Percentiles rank a stretch among this genome's conserved stretches.
Conservation (phyloP, 2,329 filamentous ascomycete species). For the Diaporthe aspalathi region DNA sequence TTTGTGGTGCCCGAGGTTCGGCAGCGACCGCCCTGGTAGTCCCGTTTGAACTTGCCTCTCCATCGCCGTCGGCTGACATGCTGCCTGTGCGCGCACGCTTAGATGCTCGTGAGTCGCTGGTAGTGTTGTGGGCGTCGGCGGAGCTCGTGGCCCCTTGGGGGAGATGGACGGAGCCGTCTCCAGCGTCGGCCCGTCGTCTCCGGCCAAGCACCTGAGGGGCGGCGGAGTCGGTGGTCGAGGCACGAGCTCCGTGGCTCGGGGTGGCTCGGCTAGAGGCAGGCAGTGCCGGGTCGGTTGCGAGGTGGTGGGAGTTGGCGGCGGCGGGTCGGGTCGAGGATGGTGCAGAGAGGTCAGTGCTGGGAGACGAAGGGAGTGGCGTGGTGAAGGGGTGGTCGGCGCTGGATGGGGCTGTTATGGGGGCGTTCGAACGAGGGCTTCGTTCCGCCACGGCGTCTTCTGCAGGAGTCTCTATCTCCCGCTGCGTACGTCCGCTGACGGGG, state of each 20-base stretch:
- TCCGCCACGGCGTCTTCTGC: conserved; percentile 78
- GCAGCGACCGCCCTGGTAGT: conserved; percentile 65
- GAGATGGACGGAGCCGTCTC: conserved; percentile 52
- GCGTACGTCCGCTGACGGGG: conserved; percentile 34
- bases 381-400: conserved; percentile 74
- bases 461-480: conserved; percentile 50
- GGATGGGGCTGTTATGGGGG: conserved; percentile 66
- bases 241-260: conserved; percentile 40
- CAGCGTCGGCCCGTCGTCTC: conserved; percentile 61
- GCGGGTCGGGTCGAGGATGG: conserved; percentile 44
- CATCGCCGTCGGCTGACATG: conserved; percentile 73
- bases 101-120: conserved; percentile 52
- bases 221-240: conserved; percentile 40
- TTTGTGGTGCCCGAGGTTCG: conserved; percentile 61
- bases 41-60: conserved; percentile 63
- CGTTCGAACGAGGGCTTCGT: conserved; percentile 64
- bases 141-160: conserved; percentile 37
- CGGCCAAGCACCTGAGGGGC: conserved; percentile 62
- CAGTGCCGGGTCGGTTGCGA: conserved; percentile 43
- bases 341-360: conserved; percentile 59
- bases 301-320: conserved; percentile 40
- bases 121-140: conserved; percentile 25
- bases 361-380: conserved; percentile 62
- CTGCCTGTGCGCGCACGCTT: conserved; percentile 70
- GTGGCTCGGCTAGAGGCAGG: conserved; percentile 35